These are phyloP conservation scores for Lonicera japonica DNA, from an alignment of 129 eudicot genomes.

Conservation along the genomic window DNA sequence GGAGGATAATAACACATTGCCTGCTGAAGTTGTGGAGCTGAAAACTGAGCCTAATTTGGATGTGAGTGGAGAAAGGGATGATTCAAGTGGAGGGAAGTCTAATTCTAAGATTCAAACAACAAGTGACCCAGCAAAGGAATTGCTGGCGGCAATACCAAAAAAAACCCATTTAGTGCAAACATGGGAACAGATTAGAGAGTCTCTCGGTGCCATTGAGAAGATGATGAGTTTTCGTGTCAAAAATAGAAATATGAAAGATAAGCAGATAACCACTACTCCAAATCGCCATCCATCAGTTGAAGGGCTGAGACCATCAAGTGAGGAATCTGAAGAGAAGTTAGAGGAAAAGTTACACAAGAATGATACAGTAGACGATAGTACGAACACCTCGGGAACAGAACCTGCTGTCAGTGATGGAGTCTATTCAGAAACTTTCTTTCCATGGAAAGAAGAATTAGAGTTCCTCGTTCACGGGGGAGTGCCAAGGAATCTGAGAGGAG, in stretches of 20 bases:
- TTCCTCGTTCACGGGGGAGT: slow-evolving; percentile 95
- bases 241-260: slow-evolving; percentile 28
- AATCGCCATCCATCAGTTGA: slow-evolving; percentile 29
- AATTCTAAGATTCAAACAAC: slow-evolving; percentile 25
- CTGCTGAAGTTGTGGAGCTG: slow-evolving; percentile 35
- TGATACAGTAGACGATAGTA: slow-evolving; percentile 14
- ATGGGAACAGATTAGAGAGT: slow-evolving; percentile 70
- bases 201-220: slow-evolving; percentile 50
- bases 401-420: slow-evolving; percentile 10
- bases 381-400: slow-evolving; percentile 20
- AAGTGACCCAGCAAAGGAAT: slow-evolving; percentile 24
- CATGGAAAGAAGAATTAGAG: slow-evolving; percentile 74
- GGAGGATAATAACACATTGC: slow-evolving; percentile 18
- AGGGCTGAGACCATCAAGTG: slow-evolving; percentile 24
- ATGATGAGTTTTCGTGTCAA: slow-evolving; percentile 60
- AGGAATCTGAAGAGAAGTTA: slow-evolving; percentile 32
- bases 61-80: slow-evolving; percentile 32
- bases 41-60: slow-evolving; percentile 23
- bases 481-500: slow-evolving; percentile 88
- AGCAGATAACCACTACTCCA: slow-evolving; percentile 15
- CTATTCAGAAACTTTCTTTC: slow-evolving; percentile 27
- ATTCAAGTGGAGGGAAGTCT: slow-evolving; percentile 25
- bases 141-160: slow-evolving; percentile 16
- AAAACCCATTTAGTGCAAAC: slow-evolving; percentile 35
- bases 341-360: slow-evolving; percentile 17